Evolutionary conservation across 1,139 yeast species (phyloP).

Genomic region (Hanseniaspora gamundiae): DNA sequence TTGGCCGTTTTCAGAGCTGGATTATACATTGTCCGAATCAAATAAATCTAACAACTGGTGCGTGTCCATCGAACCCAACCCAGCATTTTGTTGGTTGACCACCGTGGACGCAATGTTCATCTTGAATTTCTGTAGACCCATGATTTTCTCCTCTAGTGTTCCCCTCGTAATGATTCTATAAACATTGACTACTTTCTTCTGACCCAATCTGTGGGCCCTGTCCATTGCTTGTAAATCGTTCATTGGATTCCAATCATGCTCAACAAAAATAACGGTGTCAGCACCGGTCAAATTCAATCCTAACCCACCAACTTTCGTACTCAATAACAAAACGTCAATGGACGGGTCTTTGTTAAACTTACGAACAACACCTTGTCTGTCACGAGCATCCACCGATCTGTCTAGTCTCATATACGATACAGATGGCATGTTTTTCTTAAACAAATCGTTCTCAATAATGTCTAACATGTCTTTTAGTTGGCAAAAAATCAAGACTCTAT

Average conservation of each 20-base stretch:
- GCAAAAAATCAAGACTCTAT: constrained; percentile 89
- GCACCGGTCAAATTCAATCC: constrained; percentile 97
- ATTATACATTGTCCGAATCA: constrained; percentile 34
- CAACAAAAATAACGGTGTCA: constrained; percentile 95
- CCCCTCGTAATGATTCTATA: constrained; percentile 84
- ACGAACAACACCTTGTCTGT: constrained; percentile 82
- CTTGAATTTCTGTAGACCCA: constrained; percentile 97
- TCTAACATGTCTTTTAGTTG: constrained; percentile 97
- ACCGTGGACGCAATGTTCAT: constrained; percentile 94
- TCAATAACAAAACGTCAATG: constrained; percentile 78
- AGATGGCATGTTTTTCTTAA: constrained; percentile 73
- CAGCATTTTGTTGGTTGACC: constrained; percentile 93
- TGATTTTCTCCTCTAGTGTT: constrained; percentile 91
- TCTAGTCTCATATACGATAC: constrained; percentile 93
- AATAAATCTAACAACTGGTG: constrained; percentile 86
- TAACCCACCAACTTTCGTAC: constrained; percentile 96
- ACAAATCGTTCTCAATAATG: constrained; percentile 82
- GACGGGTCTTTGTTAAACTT: constrained; percentile 95
- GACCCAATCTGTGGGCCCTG: constrained; percentile 96
- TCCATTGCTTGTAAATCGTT: constrained; percentile 99
- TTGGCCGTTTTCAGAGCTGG: constrained; percentile 5
- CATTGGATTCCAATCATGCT: constrained; percentile 99
- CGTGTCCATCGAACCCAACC: constrained; percentile 91
- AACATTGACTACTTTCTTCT: constrained; percentile 92
- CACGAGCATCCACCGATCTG: constrained; percentile 88